Evolutionary conservation across 441 rosid species (phyloP).

Genomic region (Heliophila coronopifolia): DNA sequence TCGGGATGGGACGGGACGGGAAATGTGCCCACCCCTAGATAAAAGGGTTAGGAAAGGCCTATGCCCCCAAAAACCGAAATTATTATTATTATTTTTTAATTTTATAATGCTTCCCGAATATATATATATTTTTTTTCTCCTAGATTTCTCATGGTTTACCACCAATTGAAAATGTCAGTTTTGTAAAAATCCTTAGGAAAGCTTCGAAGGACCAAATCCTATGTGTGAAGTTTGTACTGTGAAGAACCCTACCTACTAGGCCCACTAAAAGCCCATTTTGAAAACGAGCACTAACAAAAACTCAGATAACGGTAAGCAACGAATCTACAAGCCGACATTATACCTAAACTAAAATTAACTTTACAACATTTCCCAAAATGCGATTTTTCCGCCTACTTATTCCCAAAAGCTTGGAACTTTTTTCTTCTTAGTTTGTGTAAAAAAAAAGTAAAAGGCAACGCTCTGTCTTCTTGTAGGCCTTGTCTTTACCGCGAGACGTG

Average conservation of each 20-base stretch:
- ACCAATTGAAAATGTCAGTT: too few relatives aligned
- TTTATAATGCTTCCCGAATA: too few relatives aligned
- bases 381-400: conserved; percentile 17
- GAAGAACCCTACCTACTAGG: not conserved
- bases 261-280: conserved; percentile 13
- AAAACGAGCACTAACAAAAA: not conserved
- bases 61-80: too few relatives aligned
- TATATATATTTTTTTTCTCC: too few relatives aligned
- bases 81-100: too few relatives aligned
- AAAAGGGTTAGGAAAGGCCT: too few relatives aligned
- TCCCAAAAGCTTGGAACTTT: conserved; percentile 28
- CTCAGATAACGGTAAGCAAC: conserved; percentile 16
- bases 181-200: too few relatives aligned
- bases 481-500: conserved; percentile 31
- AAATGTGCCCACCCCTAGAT: too few relatives aligned
- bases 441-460: conserved; percentile 1
- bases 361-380: not conserved
- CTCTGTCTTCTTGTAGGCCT: conserved; percentile 16
- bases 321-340: conserved; percentile 14
- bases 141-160: too few relatives aligned
- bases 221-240: not conserved
- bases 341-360: conserved; percentile 16
- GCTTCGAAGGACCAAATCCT: too few relatives aligned
- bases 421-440: not conserved
- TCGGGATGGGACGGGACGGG: too few relatives aligned